Evolutionary conservation across 768 basidiomycete species (phyloP).

Genomic region (Mycena metata): DNA sequence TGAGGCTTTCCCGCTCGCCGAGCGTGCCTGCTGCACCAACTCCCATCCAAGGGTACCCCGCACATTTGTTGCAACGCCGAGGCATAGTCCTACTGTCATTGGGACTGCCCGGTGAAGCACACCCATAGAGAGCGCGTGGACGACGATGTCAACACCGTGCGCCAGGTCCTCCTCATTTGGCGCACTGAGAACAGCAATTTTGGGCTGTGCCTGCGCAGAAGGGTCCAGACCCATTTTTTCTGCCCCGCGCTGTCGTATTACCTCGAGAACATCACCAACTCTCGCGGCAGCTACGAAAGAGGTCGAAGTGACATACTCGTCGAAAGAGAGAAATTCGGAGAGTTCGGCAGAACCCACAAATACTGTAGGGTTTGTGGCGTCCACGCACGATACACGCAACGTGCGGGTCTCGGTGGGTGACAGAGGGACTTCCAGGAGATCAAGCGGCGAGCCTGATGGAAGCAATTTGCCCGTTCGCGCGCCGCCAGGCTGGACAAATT

Average conservation of each 20-base stretch:
- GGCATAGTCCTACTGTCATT: constrained; percentile 79
- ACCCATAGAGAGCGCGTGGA: constrained; percentile 79
- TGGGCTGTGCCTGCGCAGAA: constrained; percentile 74
- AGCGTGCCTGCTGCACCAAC: constrained; percentile 53
- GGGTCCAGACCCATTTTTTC: constrained; percentile 75
- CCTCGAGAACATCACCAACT: constrained; percentile 59
- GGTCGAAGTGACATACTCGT: constrained; percentile 52
- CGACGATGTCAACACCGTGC: constrained; percentile 60
- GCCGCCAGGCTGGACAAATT: constrained; percentile 76
- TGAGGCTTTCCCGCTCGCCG: constrained; percentile 28
- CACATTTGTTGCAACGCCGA: constrained; percentile 73
- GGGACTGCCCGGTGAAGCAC: constrained; percentile 78
- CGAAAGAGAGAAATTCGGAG: constrained; percentile 52
- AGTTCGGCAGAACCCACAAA: constrained; percentile 67
- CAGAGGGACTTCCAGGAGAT: constrained; percentile 54
- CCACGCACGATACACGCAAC: constrained; percentile 68
- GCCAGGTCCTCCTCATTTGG: constrained; percentile 45
- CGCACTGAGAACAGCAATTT: constrained; percentile 69
- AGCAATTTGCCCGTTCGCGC: constrained; percentile 80
- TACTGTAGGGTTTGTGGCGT: constrained; percentile 83
- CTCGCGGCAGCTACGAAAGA: constrained; percentile 41
- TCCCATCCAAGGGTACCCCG: constrained; percentile 69
- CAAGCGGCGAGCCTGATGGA: constrained; percentile 67
- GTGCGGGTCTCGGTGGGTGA: constrained; percentile 36
- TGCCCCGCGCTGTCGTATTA: constrained; percentile 69